Conservation (phyloP, 257 asterid genomes). For the Nicotiana noctiflora region DNA sequence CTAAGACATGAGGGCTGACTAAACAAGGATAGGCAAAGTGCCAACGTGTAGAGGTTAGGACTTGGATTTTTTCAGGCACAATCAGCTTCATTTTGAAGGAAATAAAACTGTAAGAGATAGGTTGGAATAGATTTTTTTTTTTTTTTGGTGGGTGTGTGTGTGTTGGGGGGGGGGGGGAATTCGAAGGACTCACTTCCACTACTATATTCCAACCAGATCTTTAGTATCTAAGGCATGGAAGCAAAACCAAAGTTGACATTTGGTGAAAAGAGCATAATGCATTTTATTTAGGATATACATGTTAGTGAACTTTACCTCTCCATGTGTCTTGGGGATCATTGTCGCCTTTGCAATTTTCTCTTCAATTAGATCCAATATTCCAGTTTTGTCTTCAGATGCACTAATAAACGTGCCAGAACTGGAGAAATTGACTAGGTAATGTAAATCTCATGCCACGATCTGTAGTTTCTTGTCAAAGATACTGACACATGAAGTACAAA, state of each 20-base stretch:
- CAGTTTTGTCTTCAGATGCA: slow-evolving; percentile 78
- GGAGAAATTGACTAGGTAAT: slow-evolving; percentile 2
- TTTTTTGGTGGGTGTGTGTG: no score
- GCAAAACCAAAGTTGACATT: background rate
- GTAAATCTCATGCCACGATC: background rate
- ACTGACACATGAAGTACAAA: background rate
- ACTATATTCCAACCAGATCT: no score
- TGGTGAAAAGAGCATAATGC: background rate
- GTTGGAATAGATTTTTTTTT: background rate
- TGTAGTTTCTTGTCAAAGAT: slow-evolving; percentile 2
- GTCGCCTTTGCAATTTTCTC: slow-evolving; percentile 76
- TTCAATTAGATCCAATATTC: slow-evolving; percentile 60
- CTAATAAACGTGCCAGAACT: slow-evolving; percentile 87
- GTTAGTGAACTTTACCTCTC: slow-evolving; percentile 52
- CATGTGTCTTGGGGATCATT: slow-evolving; percentile 62
- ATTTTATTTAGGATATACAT: background rate
- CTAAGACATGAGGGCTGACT: background rate
- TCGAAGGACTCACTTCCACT: no score
- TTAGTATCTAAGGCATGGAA: background rate
- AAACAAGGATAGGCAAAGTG: background rate
- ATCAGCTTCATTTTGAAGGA: background rate
- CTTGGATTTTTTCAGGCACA: background rate
- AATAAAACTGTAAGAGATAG: background rate
- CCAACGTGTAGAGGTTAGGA: background rate
- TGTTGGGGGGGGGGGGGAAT: no score